Conservation (phyloP, 1,284 basidiomycete species). For the Tylopilus microsporus region DNA sequence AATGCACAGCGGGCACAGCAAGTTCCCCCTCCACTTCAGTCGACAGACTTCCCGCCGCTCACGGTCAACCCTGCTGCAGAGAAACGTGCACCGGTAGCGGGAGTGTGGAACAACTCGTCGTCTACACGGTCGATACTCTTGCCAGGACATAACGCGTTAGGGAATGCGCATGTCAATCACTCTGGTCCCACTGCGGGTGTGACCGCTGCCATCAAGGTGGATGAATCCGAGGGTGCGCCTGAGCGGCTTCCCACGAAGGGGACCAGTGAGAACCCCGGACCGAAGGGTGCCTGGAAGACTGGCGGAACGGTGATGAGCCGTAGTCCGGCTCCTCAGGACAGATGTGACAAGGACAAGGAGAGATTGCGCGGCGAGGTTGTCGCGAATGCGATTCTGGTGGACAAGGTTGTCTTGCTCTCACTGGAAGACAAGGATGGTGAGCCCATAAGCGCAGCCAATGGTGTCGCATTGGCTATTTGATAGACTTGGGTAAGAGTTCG, state of each 20-base stretch:
- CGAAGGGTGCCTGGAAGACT: constrained; percentile 37
- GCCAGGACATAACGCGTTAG: constrained; percentile 31
- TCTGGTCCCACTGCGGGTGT: constrained; percentile 17
- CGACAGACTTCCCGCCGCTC: constrained; percentile 70
- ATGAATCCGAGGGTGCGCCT: constrained; percentile 48
- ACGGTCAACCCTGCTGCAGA: constrained; percentile 41
- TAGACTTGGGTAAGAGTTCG: constrained; percentile 21
- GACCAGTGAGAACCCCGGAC: constrained; percentile 51
- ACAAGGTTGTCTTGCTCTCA: constrained; percentile 28
- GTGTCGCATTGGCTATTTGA: constrained; percentile 29
- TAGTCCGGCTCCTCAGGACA: constrained; percentile 22
- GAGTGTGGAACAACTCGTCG: constrained; percentile 66
- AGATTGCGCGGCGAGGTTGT: constrained; percentile 32
- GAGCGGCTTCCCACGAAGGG: constrained; percentile 49
- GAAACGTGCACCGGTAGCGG: constrained; percentile 49
- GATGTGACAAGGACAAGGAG: constrained; percentile 30
- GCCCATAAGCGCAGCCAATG: constrained; percentile 14
- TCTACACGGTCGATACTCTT: constrained; percentile 51
- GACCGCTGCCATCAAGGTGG: constrained; percentile 29
- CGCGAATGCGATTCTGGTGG: constrained; percentile 33
- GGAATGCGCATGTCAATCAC: constrained; percentile 37
- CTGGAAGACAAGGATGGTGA: constrained; percentile 23
- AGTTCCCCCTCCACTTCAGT: constrained; percentile 44
- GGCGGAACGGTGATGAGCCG: constrained; percentile 11
- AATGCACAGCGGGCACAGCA: constrained; percentile 35